Percentiles rank a stretch among this genome's conserved stretches.
phyloP scores from a whole-genome alignment of 345 rosid species.

The Geranium rotundifolium region DNA sequence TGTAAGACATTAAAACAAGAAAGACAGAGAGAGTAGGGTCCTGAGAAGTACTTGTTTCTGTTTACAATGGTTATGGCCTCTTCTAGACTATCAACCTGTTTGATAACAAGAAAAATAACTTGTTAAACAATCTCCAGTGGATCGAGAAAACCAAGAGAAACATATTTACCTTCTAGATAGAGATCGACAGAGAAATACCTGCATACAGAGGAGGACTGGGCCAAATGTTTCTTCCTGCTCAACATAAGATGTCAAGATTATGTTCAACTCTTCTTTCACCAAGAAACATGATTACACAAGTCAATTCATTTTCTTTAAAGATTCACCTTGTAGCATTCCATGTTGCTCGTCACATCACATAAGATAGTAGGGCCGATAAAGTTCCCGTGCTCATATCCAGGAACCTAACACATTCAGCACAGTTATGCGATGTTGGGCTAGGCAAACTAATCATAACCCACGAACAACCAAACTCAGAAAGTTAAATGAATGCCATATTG shows the following conservation, averaged over 20 bases:
- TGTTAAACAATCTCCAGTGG: neutral
- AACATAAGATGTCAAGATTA: neutral
- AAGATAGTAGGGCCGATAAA: conserved; percentile 55
- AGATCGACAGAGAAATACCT: conserved; percentile 20
- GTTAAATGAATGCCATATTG: neutral
- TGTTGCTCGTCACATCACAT: conserved; percentile 36
- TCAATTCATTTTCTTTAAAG: neutral
- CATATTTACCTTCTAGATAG: neutral
- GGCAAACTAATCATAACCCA: neutral
- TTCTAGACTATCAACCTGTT: conserved; percentile 37
- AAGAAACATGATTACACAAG: neutral
- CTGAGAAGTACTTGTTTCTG: conserved; percentile 31
- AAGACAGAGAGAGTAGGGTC: neutral
- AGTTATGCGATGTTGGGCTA: too few species aligned
- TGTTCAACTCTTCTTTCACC: neutral
- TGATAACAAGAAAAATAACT: neutral
- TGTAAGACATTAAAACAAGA: too few species aligned
- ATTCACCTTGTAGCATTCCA: conserved; percentile 57
- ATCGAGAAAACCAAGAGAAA: neutral
- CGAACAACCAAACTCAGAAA: neutral
- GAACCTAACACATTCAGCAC: conserved; percentile 25
- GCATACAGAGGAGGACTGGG: conserved; percentile 48
- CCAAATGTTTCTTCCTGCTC: conserved; percentile 47
- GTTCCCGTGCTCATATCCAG: conserved; percentile 49
- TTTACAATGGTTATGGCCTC: conserved; percentile 48